phyloP scores from a whole-genome alignment of 306 rosid species.

The Rosa rugosa region DNA sequence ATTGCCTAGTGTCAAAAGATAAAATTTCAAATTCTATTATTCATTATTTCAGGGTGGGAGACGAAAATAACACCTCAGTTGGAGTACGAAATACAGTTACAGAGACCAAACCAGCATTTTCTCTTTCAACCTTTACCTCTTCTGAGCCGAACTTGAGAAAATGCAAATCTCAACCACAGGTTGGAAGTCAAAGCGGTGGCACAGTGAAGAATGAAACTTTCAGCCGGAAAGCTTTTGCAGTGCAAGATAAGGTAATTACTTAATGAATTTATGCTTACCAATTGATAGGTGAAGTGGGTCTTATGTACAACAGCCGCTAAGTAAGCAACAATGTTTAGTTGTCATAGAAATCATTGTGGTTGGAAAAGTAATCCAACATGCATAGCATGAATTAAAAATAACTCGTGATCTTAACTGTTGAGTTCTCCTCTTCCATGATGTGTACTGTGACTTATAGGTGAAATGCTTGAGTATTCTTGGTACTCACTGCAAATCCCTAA shows the following conservation, averaged over 20 bases:
- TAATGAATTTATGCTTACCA: constrained; percentile 21
- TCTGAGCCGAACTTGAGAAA: constrained; percentile 43
- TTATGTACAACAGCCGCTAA: neutral
- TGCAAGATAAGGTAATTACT: constrained; percentile 87
- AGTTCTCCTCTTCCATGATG: neutral
- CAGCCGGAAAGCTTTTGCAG: constrained; percentile 73
- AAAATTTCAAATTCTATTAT: constrained; percentile 9
- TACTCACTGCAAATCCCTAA: neutral
- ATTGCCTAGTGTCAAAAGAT: neutral
- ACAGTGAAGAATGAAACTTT: constrained; percentile 61
- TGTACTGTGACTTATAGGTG: neutral
- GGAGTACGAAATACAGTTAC: constrained; percentile 42
- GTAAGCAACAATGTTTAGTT: neutral
- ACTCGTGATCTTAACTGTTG: neutral
- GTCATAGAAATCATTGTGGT: neutral
- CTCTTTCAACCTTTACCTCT: constrained; percentile 42
- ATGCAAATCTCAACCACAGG: constrained; percentile 34
- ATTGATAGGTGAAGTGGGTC: constrained; percentile 9
- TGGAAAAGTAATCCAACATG: neutral
- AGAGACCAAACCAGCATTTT: constrained; percentile 34
- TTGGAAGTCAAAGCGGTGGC: constrained; percentile 38
- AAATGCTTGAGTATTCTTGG: neutral
- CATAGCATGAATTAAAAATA: neutral
- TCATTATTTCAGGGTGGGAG: constrained; percentile 48
- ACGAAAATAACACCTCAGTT: constrained; percentile 28